These are phyloP conservation scores for Yamadazyma paraphyllophila DNA, from an alignment of 805 yeast species.

Conservation along the genomic window DNA sequence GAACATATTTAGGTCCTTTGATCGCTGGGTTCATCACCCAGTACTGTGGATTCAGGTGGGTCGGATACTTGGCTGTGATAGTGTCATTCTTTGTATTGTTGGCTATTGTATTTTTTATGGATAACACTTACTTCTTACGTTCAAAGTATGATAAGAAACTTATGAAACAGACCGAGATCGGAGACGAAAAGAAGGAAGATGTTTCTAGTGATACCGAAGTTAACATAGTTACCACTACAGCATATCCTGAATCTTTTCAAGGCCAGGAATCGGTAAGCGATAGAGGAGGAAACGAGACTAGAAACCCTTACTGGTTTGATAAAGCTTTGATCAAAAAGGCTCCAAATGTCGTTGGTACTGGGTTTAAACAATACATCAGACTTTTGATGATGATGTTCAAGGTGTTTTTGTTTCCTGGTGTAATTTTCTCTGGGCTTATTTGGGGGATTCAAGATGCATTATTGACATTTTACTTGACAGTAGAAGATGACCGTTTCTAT, in stretches of 20 bases:
- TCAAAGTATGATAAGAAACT: slow-evolving; percentile 16
- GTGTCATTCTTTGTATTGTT: slow-evolving; percentile 45
- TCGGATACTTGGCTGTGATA: slow-evolving; percentile 45
- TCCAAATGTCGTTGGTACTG: slow-evolving; percentile 34
- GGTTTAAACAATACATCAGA: slow-evolving; percentile 40
- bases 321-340: slow-evolving; percentile 35
- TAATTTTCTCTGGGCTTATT: slow-evolving; percentile 34
- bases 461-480: slow-evolving; percentile 38
- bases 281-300: slow-evolving; percentile 28
- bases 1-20: slow-evolving; percentile 58
- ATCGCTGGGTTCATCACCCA: slow-evolving; percentile 56
- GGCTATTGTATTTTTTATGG: slow-evolving; percentile 46
- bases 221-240: slow-evolving; percentile 6
- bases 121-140: slow-evolving; percentile 52
- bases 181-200: slow-evolving; percentile 8
- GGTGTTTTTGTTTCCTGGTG: slow-evolving; percentile 37
- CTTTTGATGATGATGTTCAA: slow-evolving; percentile 31
- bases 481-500: slow-evolving; percentile 35
- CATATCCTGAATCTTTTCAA: slow-evolving; percentile 7
- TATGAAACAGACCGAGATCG: neutral
- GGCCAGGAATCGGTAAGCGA: slow-evolving; percentile 45
- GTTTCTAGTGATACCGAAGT: neutral
- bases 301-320: slow-evolving; percentile 26
- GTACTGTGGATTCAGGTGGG: slow-evolving; percentile 53
- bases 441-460: slow-evolving; percentile 43